A percentile compares a stretch with the other conserved stretches of the same genome.
Conservation (phyloP, 1,284 basidiomycete species). For the Ustilago sp. region DNA sequence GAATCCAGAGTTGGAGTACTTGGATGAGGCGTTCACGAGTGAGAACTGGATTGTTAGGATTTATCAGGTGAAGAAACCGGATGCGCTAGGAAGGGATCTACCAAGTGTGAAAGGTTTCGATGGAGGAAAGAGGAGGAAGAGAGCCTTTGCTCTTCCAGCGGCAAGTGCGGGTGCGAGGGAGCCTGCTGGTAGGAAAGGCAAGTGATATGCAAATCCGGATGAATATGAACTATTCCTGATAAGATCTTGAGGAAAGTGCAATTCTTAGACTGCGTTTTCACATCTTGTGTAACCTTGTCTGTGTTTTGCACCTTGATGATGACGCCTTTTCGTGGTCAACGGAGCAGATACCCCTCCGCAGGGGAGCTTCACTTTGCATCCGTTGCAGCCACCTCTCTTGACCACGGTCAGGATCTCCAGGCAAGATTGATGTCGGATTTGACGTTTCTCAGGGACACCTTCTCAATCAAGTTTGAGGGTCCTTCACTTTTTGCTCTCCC, state of each 20-base stretch:
- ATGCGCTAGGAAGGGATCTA: conserved; percentile 83
- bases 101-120: conserved; percentile 81
- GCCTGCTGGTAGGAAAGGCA: conserved; percentile 4
- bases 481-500: conserved; percentile 12
- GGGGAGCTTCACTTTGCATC: neutral
- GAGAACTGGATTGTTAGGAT: conserved; percentile 76
- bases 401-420: neutral
- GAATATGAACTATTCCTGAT: neutral
- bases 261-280: neutral
- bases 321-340: neutral
- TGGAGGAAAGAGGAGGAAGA: conserved; percentile 83
- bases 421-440: conserved; percentile 2
- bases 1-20: conserved; percentile 59
- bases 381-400: neutral
- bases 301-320: neutral
- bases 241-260: neutral
- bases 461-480: neutral
- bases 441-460: conserved; percentile 11
- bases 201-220: neutral
- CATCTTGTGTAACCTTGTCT: neutral
- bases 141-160: conserved; percentile 29
- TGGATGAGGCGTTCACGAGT: conserved; percentile 68
- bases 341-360: neutral
- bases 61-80: conserved; percentile 95
- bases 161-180: neutral